Base-by-base conservation (phyloP, 331 rosid species). In the Erythrophleum ivorense region DNA sequence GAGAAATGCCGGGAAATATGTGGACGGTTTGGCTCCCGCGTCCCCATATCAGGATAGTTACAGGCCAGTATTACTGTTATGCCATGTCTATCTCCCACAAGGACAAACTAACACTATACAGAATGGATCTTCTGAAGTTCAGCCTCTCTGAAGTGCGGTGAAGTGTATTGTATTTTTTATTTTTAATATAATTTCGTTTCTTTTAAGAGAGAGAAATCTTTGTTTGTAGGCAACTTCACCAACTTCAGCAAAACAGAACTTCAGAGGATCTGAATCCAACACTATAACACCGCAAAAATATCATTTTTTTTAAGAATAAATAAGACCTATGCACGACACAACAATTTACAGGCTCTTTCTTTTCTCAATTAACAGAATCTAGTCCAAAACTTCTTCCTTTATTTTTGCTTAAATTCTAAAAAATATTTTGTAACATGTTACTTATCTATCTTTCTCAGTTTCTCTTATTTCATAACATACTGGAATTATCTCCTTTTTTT, bases 1-100 rank as follows among this genome's bases (percentile, higher is more conserved):
- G 57, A 45, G 36, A 29, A 33, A 74, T 7, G 6, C 50, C 18
- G 48, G 77, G 73, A 46, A 64, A 73, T 72, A 76, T 9, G 83
- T 84, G 88, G 88, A 69, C 80, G 40, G 78, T 55, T 58, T 34
- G 68, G 40, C 36, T 36, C 67, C 60, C 33, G 52, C 75, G 57
- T 46, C 21, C 2, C 5, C 16, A 12, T 18, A 14, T 0, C 33
- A n/a, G 41, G 78, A 40, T 81, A 11, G 85, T 52, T 80, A 57
- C 0, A 12, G 38, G 24, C 38, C 18, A 8, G 48, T 33, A 43
- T 59, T 59, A 46, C 70, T 18, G 58, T 41, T 59, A 41, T 76
- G 45, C 58, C 58, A 24, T 8, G 9, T 29, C 41, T 0, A 38
- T 19, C 6, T 14, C 62, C 62, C 46, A 7, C 19, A 31, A 49